A percentile compares a stretch with the other conserved stretches of the same genome.
phyloP scores from a whole-genome alignment of 2,329 filamentous ascomycete species.

The Epichloe baconii region DNA sequence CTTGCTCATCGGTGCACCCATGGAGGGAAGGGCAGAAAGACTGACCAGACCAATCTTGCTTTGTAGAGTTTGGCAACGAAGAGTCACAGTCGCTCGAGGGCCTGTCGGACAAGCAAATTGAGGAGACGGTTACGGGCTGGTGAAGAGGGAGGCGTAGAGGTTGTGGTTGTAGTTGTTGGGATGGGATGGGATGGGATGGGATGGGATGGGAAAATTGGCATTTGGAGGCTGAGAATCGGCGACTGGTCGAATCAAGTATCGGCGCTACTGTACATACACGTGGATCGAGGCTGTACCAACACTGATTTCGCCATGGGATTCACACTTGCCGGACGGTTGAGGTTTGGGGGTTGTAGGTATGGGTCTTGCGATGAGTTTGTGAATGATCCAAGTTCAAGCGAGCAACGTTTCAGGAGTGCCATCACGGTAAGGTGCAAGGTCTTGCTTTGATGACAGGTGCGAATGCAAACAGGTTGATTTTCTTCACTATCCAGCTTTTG shows the following conservation, averaged over 20 bases:
- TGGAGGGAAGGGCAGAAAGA: background rate
- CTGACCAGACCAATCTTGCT: background rate
- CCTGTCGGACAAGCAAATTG: conserved; percentile 47
- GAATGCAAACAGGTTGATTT: background rate
- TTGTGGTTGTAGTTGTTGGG: background rate
- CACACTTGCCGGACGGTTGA: too few species aligned
- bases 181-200: background rate
- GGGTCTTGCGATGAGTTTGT: too few species aligned
- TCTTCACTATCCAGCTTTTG: background rate
- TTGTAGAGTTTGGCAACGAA: conserved; percentile 41
- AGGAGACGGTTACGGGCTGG: conserved; percentile 43
- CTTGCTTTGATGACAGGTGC: background rate
- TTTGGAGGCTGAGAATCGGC: background rate
- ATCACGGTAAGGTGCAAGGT: too few species aligned
- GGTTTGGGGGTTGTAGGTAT: too few species aligned
- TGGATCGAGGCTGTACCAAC: background rate
- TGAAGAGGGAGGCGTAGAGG: conserved; percentile 23
- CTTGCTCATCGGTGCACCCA: background rate
- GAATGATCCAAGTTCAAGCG: too few species aligned
- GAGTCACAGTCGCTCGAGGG: conserved; percentile 45
- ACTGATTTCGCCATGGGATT: background rate
- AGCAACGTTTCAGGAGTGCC: too few species aligned
- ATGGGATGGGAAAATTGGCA: background rate
- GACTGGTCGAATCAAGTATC: background rate
- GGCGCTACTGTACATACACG: background rate